These are phyloP conservation scores for Phytopythium vexans DNA, from an alignment of 352 stramenopile species.

Conservation along the genomic window DNA sequence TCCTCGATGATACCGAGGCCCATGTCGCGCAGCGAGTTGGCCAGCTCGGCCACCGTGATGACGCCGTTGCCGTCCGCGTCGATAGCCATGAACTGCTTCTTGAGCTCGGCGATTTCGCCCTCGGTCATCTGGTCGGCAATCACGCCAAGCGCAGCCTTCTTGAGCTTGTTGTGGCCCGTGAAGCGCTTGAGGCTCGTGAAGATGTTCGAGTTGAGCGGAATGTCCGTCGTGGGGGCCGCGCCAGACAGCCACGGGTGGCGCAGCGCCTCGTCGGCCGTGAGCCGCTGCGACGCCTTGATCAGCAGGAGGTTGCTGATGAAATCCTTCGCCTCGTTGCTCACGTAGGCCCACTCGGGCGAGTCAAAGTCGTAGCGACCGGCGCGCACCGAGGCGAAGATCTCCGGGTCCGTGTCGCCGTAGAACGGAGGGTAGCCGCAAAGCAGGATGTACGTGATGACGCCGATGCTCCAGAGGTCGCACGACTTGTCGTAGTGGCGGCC, in stretches of 20 bases:
- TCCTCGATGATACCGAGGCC: conserved; percentile 88
- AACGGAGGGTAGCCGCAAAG: conserved; percentile 96
- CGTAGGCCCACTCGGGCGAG: conserved; percentile 79
- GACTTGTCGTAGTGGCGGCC: conserved; percentile 94
- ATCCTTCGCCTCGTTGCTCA: conserved; percentile 91
- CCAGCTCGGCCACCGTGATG: conserved; percentile 88
- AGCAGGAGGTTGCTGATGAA: conserved; percentile 93
- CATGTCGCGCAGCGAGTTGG: conserved; percentile 71
- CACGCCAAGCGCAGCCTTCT: conserved; percentile 84
- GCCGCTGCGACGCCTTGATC: conserved; percentile 88
- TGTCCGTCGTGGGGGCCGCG: conserved; percentile 64
- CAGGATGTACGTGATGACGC: conserved; percentile 95
- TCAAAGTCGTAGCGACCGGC: conserved; percentile 83
- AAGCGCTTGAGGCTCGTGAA: conserved; percentile 86
- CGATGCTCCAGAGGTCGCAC: conserved; percentile 96
- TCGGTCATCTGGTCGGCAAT: conserved; percentile 86
- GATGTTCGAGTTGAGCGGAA: conserved; percentile 81
- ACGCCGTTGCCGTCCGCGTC: conserved; percentile 85
- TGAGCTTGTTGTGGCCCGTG: conserved; percentile 88
- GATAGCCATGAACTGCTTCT: conserved; percentile 87
- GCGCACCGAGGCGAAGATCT: conserved; percentile 87
- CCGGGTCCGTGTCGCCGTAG: conserved; percentile 92
- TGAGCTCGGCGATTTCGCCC: conserved; percentile 78
- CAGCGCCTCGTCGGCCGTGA: conserved; percentile 90
- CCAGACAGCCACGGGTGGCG: conserved; percentile 84